These are phyloP conservation scores for Durio zibethinus DNA, from an alignment of 345 rosid species.

Conservation along the genomic window DNA sequence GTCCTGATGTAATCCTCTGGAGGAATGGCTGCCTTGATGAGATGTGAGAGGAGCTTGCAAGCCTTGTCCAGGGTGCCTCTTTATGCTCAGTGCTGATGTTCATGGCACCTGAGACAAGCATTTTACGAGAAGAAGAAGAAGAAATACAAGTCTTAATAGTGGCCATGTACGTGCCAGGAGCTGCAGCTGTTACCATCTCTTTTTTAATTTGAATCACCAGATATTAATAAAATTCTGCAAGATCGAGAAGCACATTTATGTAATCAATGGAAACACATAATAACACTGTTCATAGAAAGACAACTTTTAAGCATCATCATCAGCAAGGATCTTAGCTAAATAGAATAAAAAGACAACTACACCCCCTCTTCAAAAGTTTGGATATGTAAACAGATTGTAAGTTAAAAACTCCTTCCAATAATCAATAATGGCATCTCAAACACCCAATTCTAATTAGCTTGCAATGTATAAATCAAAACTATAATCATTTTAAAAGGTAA, in stretches of 20 bases:
- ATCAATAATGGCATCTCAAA: background rate
- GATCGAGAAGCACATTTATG: background rate
- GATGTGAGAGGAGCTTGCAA: slow-evolving; percentile 36
- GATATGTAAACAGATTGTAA: background rate
- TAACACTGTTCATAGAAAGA: background rate
- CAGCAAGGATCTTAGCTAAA: background rate
- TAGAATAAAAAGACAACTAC: background rate
- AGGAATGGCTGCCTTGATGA: slow-evolving; percentile 29
- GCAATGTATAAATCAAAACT: background rate
- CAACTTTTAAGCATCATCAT: background rate
- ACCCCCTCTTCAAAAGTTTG: background rate
- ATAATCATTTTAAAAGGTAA: background rate
- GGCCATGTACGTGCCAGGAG: slow-evolving; percentile 35
- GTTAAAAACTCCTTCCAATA: background rate
- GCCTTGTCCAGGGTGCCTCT: slow-evolving; percentile 35
- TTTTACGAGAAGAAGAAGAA: slow-evolving; percentile 24
- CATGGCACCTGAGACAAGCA: slow-evolving; percentile 12
- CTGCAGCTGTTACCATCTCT: slow-evolving; percentile 36
- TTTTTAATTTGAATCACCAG: slow-evolving; percentile 7
- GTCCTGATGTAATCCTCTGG: slow-evolving; percentile 18
- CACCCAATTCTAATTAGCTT: background rate
- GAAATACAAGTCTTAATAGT: slow-evolving; percentile 32
- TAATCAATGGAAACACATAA: slow-evolving; percentile 4
- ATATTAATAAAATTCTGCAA: slow-evolving; percentile 3
- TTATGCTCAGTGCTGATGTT: slow-evolving; percentile 18